These are phyloP conservation scores for Boletus vinaceobasis DNA, from an alignment of 768 basidiomycete species.

Conservation along the genomic window DNA sequence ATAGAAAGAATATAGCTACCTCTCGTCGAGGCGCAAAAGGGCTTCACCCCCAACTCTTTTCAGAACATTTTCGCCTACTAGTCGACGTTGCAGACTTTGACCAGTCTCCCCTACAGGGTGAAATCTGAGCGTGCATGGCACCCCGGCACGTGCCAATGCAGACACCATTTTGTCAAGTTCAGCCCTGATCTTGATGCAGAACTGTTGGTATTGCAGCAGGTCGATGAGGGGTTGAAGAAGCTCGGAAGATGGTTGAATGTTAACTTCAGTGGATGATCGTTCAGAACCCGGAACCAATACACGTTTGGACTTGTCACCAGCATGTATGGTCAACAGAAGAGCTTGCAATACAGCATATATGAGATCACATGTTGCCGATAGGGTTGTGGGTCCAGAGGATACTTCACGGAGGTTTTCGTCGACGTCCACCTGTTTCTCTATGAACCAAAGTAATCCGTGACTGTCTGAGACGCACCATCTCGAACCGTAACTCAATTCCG, in stretches of 20 bases:
- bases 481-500: conserved; percentile 63
- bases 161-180: conserved; percentile 52
- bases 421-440: conserved; percentile 33
- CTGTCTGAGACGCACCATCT: conserved; percentile 51
- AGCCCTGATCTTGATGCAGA: conserved; percentile 57
- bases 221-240: conserved; percentile 76
- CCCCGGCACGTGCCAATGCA: conserved; percentile 51
- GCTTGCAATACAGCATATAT: conserved; percentile 63
- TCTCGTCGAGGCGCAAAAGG: conserved; percentile 63
- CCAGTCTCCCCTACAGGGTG: conserved; percentile 68
- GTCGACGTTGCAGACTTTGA: conserved; percentile 45
- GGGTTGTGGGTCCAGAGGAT: conserved; percentile 11
- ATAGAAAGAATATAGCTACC: conserved; percentile 36
- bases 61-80: conserved; percentile 39
- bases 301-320: conserved; percentile 41
- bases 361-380: conserved; percentile 53
- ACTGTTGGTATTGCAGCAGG: conserved; percentile 73
- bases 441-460: conserved; percentile 1
- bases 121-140: conserved; percentile 55
- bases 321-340: conserved; percentile 62
- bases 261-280: conserved; percentile 22
- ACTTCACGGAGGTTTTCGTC: conserved; percentile 15
- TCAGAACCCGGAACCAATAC: conserved; percentile 28
- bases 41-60: conserved; percentile 67
- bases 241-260: conserved; percentile 34